Percentiles rank a stretch among this genome's conserved stretches.
Evolutionary conservation across 2,329 filamentous ascomycete species (phyloP).

Genomic region (Xylaria arbuscula): DNA sequence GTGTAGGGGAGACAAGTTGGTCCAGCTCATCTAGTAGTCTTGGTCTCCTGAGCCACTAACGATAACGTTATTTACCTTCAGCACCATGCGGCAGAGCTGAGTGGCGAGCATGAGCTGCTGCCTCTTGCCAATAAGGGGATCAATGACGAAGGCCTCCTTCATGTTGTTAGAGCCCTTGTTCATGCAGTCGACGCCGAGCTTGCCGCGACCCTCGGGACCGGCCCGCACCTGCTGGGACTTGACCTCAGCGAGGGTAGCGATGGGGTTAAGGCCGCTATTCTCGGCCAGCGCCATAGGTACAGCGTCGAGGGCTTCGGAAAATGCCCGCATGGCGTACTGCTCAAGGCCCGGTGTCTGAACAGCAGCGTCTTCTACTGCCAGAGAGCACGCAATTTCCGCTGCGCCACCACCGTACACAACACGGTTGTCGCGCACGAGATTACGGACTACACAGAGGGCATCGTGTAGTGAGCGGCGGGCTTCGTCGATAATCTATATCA

Average conservation of each 20-base stretch:
- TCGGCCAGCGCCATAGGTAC: slow-evolving; percentile 96
- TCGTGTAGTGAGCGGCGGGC: slow-evolving; percentile 98
- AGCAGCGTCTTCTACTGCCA: slow-evolving; percentile 95
- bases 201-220: slow-evolving; percentile 58
- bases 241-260: slow-evolving; percentile 92
- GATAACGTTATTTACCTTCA: slow-evolving; percentile 98
- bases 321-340: slow-evolving; percentile 99
- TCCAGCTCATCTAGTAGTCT: slow-evolving; percentile 72
- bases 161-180: slow-evolving; percentile 94
- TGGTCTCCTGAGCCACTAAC: slow-evolving; percentile 87
- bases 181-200: slow-evolving; percentile 98
- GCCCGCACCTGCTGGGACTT: slow-evolving; percentile 97
- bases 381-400: slow-evolving; percentile 94
- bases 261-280: slow-evolving; percentile 95
- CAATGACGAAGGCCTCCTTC: slow-evolving; percentile 97
- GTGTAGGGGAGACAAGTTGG: no score
- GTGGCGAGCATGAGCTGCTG: slow-evolving; percentile 97
- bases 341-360: slow-evolving; percentile 96
- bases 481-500: slow-evolving; percentile 89
- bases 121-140: slow-evolving; percentile 97
- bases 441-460: slow-evolving; percentile 96
- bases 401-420: slow-evolving; percentile 98
- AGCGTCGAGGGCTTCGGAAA: slow-evolving; percentile 91
- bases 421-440: slow-evolving; percentile 94
- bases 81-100: slow-evolving; percentile 96